phyloP scores from a whole-genome alignment of 345 rosid genomes.

The Citrus unshiu region DNA sequence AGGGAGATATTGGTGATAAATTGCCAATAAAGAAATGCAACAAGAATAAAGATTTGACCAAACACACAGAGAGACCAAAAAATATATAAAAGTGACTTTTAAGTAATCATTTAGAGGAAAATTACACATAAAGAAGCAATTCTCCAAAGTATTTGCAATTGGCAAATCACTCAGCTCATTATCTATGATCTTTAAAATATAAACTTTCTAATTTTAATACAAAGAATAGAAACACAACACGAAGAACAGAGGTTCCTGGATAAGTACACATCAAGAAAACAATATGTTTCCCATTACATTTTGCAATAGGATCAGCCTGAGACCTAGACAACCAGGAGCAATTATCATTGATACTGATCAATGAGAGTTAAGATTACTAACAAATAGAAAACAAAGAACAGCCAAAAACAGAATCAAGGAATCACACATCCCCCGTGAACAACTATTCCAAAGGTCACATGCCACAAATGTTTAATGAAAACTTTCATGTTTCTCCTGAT shows the following conservation, averaged over 20 bases:
- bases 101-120: neutral
- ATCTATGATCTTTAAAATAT: neutral
- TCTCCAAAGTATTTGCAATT: neutral
- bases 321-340: neutral
- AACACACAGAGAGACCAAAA: neutral
- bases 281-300: neutral
- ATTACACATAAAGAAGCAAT: neutral
- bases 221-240: neutral
- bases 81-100: neutral
- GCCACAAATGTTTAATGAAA: neutral
- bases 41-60: neutral
- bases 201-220: neutral
- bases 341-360: neutral
- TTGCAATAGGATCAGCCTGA: neutral
- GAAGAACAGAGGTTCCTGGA: neutral
- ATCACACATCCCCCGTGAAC: neutral
- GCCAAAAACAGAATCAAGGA: neutral
- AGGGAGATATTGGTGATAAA: slow-evolving; percentile 5
- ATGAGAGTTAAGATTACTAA: neutral
- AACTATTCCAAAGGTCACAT: neutral
- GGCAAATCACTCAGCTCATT: neutral
- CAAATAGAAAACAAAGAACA: neutral
- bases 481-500: neutral
- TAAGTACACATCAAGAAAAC: neutral
- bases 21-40: neutral